A percentile compares a stretch with the other conserved stretches of the same genome.
These are phyloP conservation scores for Ambrosiella xylebori DNA, from an alignment of 2,329 filamentous ascomycete species.

Conservation along the genomic window DNA sequence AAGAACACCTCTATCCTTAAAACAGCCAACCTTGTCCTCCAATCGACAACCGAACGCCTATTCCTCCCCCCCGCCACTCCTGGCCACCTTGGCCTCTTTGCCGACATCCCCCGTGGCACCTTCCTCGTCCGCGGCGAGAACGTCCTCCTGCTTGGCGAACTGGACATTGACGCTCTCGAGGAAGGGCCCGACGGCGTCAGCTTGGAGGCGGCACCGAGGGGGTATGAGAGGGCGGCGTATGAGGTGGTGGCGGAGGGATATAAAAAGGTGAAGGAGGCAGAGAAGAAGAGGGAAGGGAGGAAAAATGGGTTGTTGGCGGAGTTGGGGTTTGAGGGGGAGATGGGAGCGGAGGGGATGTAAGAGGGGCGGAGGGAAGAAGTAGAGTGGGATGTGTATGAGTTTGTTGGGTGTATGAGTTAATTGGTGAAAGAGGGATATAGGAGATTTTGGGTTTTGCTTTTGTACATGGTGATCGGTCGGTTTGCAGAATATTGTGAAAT, in stretches of 20 bases:
- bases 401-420: background rate
- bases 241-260: slow-evolving; percentile 56
- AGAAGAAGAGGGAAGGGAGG: slow-evolving; percentile 57
- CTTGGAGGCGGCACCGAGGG: slow-evolving; percentile 49
- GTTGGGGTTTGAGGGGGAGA: slow-evolving; percentile 76
- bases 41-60: slow-evolving; percentile 79
- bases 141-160: slow-evolving; percentile 86
- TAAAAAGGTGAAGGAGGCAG: slow-evolving; percentile 50
- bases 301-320: slow-evolving; percentile 53
- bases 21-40: slow-evolving; percentile 81
- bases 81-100: slow-evolving; percentile 41
- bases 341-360: slow-evolving; percentile 21
- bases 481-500: slow-evolving; percentile 50
- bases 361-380: slow-evolving; percentile 17
- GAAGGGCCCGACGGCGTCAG: slow-evolving; percentile 55
- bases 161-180: slow-evolving; percentile 93
- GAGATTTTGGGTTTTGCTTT: slow-evolving; percentile 12
- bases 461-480: slow-evolving; percentile 16
- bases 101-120: slow-evolving; percentile 69
- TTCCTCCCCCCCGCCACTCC: slow-evolving; percentile 41
- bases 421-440: background rate
- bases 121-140: slow-evolving; percentile 94
- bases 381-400: background rate
- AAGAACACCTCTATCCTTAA: slow-evolving; percentile 11
- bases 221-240: slow-evolving; percentile 47